Conservation (phyloP, 1,284 basidiomycete species). For the Trichosporon coremiiforme region DNA sequence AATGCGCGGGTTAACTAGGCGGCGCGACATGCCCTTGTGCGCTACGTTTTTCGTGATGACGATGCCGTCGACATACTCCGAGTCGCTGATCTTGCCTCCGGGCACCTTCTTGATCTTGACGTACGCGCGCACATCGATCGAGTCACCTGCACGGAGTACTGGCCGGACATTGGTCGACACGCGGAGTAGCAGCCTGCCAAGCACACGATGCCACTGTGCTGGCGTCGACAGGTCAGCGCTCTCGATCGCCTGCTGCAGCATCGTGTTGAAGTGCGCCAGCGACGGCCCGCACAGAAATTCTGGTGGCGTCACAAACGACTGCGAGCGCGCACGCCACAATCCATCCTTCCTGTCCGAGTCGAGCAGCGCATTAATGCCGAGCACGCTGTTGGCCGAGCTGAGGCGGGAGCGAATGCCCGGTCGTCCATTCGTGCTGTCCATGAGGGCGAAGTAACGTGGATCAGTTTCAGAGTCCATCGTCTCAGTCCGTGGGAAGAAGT, state of each 20-base stretch:
- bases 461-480: constrained; percentile 40
- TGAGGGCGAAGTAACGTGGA: constrained; percentile 16
- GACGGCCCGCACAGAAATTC: constrained; percentile 76
- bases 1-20: constrained; percentile 69
- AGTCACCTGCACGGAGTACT: constrained; percentile 65
- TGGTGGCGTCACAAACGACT: constrained; percentile 45
- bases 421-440: constrained; percentile 12
- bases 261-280: constrained; percentile 80
- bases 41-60: constrained; percentile 98
- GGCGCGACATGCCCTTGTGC: constrained; percentile 71
- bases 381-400: constrained; percentile 46
- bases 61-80: constrained; percentile 94
- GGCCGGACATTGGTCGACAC: constrained; percentile 54
- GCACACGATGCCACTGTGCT: constrained; percentile 79
- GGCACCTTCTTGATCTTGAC: constrained; percentile 99
- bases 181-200: constrained; percentile 65
- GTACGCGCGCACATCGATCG: constrained; percentile 88
- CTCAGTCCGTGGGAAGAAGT: constrained; percentile 48
- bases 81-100: constrained; percentile 85
- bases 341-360: constrained; percentile 51
- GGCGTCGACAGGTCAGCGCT: constrained; percentile 73
- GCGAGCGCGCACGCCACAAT: constrained; percentile 51
- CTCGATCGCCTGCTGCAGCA: constrained; percentile 73
- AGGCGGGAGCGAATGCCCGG: constrained; percentile 45
- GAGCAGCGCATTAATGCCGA: constrained; percentile 47